Percentiles rank a stretch among this genome's conserved stretches.
Conservation (phyloP, 2,329 filamentous ascomycete genomes). For the Colletotrichum sp. region DNA sequence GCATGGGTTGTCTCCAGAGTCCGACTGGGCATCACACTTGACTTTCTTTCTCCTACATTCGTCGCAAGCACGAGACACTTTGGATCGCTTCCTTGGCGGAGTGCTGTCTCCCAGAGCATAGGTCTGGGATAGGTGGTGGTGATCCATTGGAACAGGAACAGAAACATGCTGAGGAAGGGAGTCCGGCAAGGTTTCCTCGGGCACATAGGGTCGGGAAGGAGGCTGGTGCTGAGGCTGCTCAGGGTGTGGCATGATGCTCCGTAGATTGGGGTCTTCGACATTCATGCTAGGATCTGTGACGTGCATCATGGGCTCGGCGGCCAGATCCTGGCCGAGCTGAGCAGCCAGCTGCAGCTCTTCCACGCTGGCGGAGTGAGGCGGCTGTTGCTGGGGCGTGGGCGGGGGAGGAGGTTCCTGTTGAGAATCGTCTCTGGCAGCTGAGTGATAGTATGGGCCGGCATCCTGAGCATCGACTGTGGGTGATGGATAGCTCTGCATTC, state of each 20-base stretch:
- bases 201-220: slow-evolving; percentile 36
- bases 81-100: slow-evolving; percentile 77
- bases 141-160: slow-evolving; percentile 36
- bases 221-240: slow-evolving; percentile 26
- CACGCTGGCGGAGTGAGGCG: slow-evolving; percentile 48
- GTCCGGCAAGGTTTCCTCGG: slow-evolving; percentile 40
- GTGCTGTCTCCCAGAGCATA: slow-evolving; percentile 60
- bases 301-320: slow-evolving; percentile 53
- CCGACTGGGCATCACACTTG: slow-evolving; percentile 82
- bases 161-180: slow-evolving; percentile 33
- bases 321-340: slow-evolving; percentile 60
- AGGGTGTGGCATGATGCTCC: slow-evolving; percentile 49
- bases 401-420: slow-evolving; percentile 32
- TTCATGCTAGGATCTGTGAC: slow-evolving; percentile 49
- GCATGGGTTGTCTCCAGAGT: slow-evolving; percentile 75
- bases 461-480: slow-evolving; percentile 11
- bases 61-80: slow-evolving; percentile 88
- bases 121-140: slow-evolving; percentile 37
- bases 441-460: slow-evolving; percentile 14
- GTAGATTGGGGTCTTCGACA: slow-evolving; percentile 47
- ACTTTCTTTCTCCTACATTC: slow-evolving; percentile 91
- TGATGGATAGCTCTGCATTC: slow-evolving; percentile 14
- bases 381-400: slow-evolving; percentile 45
- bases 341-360: slow-evolving; percentile 65
- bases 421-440: slow-evolving; percentile 26